Evolutionary conservation across 768 basidiomycete species (phyloP), one percentile per base, ranked within the genome.

Genomic region (Leccinum barrowsii): DNA sequence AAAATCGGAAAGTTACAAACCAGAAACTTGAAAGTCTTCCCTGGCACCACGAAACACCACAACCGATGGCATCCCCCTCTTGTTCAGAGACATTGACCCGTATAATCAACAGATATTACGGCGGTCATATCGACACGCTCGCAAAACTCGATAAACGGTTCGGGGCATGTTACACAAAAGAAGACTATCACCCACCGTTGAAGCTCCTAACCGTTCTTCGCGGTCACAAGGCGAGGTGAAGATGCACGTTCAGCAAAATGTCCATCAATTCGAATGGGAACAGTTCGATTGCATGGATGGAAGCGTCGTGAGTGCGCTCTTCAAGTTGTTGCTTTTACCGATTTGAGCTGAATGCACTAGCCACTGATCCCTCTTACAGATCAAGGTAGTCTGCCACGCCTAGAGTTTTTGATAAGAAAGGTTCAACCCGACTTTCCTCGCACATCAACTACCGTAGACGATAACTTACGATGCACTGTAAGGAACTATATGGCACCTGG

Each of bases 401-500:
- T 48, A 42, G 22, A 6, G 26, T 52, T 30, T 55, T 34, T 32
- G 19, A 59, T 46, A 13, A 15, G 12, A 35, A 13, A 15, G 12
- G 32, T 32, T 35, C 32, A 34, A 12, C n/a, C 26, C 19, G 6
- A 21, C 19, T 24, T 46, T 24, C 37, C 26, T 24, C 54, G 35
- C 40, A 21, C 21, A 26, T 19, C 13, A 17, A 11, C 35, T 12
- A 50, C 24, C 22, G 40, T 3, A 34, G 37, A 35, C 13, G 34
- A 35, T 35, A 35, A 15, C 34, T 35, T 15, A 15, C 34, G 34
- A 35, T 35, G 34, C n/a, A 21, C 74, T 67, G 65, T 78, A 81
- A 6, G 84, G 84, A 21, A 86, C 76, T 44, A 87, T 83, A 67
- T 86, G 85, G 63, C 86, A 87, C 42, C 85, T 87, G 58, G 17